phyloP scores from a whole-genome alignment of 352 stramenopile species.

The Phytophthora hybrid region DNA sequence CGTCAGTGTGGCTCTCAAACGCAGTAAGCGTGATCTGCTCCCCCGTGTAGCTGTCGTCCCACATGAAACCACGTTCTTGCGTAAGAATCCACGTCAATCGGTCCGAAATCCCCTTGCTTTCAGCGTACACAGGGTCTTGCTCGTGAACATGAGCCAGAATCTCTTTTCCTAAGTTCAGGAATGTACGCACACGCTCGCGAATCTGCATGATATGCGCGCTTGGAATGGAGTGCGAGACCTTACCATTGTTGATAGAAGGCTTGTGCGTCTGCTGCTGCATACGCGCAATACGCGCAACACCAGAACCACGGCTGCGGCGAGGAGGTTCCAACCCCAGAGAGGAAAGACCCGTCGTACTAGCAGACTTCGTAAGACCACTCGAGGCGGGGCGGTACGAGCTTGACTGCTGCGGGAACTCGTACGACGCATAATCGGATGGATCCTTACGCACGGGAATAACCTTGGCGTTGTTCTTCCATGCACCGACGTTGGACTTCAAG shows the following conservation, averaged over 20 bases:
- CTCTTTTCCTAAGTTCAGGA: conserved; percentile 94
- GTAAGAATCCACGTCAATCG: conserved; percentile 97
- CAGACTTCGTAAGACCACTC: conserved; percentile 85
- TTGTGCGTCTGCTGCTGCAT: conserved; percentile 83
- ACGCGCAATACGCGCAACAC: conserved; percentile 82
- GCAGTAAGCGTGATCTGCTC: conserved; percentile 92
- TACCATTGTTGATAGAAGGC: conserved; percentile 58
- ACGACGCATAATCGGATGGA: conserved; percentile 86
- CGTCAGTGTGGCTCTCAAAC: conserved; percentile 84
- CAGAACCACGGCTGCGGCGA: conserved; percentile 80
- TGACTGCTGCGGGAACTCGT: conserved; percentile 78
- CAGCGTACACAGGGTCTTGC: conserved; percentile 75
- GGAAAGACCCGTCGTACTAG: conserved; percentile 87
- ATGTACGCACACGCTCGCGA: conserved; percentile 94
- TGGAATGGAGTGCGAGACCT: conserved; percentile 78
- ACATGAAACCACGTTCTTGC: conserved; percentile 98
- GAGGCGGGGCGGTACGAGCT: conserved; percentile 47
- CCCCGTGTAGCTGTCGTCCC: conserved; percentile 97
- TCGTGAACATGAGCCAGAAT: conserved; percentile 84
- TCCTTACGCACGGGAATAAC: conserved; percentile 84
- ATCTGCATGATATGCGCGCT: conserved; percentile 91
- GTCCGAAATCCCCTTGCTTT: conserved; percentile 94
- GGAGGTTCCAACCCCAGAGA: conserved; percentile 79
- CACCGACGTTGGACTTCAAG: conserved; percentile 68
- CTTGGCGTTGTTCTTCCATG: conserved; percentile 86